phyloP scores from a whole-genome alignment of 1,284 basidiomycete genomes.

The Cutaneotrichosporon spelunceum region DNA sequence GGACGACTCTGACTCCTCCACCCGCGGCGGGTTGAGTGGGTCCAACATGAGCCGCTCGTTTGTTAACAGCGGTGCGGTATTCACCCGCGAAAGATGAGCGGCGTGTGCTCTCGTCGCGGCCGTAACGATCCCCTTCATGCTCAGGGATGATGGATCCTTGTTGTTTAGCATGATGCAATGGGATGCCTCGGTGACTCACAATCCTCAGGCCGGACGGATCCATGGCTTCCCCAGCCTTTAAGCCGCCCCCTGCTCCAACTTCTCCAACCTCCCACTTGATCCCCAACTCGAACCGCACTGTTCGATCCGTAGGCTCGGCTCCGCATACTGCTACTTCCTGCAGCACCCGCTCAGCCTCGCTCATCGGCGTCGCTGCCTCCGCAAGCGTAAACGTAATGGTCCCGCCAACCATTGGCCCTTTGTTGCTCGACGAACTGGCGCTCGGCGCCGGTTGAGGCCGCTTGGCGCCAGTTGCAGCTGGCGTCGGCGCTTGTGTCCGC shows the following conservation, averaged over 20 bases:
- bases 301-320: conserved; percentile 27
- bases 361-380: conserved; percentile 22
- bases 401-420: conserved; percentile 33
- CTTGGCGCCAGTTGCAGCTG: conserved; percentile 3
- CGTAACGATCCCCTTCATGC: conserved; percentile 34
- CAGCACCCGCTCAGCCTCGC: conserved; percentile 25
- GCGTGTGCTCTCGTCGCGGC: conserved; percentile 40
- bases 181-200: conserved; percentile 25
- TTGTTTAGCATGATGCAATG: conserved; percentile 4
- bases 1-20: conserved; percentile 27
- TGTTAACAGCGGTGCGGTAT: conserved; percentile 28
- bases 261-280: conserved; percentile 46
- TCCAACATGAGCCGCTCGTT: conserved; percentile 32
- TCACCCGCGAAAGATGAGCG: conserved; percentile 31
- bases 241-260: conserved; percentile 35
- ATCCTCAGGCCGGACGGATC: conserved; percentile 29
- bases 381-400: conserved; percentile 31
- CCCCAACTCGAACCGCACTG: conserved; percentile 29
- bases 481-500: conserved; percentile 16
- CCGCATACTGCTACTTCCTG: conserved; percentile 23
- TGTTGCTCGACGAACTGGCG: conserved; percentile 4
- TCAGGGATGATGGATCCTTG: conserved; percentile 34
- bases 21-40: conserved; percentile 32
- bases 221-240: conserved; percentile 37
- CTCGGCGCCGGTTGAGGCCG: neutral